A percentile compares a stretch with the other conserved stretches of the same genome.
Evolutionary conservation across 768 basidiomycete species (phyloP).

Genomic region (Kwoniella dendrophila): DNA sequence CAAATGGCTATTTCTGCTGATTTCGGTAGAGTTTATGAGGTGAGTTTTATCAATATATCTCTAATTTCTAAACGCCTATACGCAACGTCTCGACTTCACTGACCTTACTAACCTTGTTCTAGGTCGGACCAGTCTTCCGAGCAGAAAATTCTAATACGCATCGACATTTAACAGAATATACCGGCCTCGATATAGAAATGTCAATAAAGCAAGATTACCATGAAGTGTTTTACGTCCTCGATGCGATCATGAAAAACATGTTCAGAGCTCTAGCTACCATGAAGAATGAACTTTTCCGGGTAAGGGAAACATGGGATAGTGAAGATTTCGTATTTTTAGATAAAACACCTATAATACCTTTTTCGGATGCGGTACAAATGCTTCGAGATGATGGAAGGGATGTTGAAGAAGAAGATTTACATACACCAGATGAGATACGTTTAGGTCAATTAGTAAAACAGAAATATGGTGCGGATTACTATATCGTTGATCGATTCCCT

Average conservation of each 20-base stretch:
- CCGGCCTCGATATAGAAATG: constrained; percentile 97
- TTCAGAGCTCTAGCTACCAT: constrained; percentile 59
- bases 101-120: neutral
- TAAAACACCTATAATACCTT: constrained; percentile 78
- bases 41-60: constrained; percentile 60
- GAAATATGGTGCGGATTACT: constrained; percentile 95
- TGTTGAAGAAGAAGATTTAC: constrained; percentile 80
- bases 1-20: constrained; percentile 98
- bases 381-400: constrained; percentile 63
- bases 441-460: constrained; percentile 82
- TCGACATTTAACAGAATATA: constrained; percentile 95
- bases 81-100: neutral
- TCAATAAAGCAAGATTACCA: constrained; percentile 93
- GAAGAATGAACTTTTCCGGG: constrained; percentile 73
- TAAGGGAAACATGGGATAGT: constrained; percentile 81
- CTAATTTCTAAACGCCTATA: neutral
- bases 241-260: constrained; percentile 76
- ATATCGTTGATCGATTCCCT: constrained; percentile 98
- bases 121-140: constrained; percentile 73
- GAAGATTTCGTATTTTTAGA: constrained; percentile 91
- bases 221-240: constrained; percentile 86
- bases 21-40: constrained; percentile 94
- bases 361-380: constrained; percentile 80
- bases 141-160: constrained; percentile 95
- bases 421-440: constrained; percentile 89